Conservation (phyloP, 768 basidiomycete genomes). For the Phanerochaete carnosa region DNA sequence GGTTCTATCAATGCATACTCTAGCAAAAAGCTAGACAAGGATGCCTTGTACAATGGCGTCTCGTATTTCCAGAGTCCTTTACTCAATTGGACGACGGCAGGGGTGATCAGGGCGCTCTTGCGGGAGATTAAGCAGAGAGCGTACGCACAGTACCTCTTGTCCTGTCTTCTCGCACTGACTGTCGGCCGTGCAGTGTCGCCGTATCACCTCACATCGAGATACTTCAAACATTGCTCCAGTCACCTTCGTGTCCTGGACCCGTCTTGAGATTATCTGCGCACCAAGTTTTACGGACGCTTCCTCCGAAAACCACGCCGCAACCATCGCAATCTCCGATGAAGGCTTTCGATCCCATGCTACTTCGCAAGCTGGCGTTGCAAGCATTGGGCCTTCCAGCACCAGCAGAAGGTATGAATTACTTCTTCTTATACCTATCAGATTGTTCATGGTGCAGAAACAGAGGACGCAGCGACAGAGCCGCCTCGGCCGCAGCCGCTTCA, state of each 20-base stretch:
- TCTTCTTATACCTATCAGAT: not conserved
- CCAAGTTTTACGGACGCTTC: conserved; percentile 45
- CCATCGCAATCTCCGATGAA: conserved; percentile 27
- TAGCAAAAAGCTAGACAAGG: conserved; percentile 59
- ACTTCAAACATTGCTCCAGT: conserved; percentile 62
- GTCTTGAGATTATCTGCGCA: conserved; percentile 65
- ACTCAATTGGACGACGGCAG: conserved; percentile 77
- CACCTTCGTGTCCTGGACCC: conserved; percentile 59
- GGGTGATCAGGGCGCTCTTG: conserved; percentile 62
- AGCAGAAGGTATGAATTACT: conserved; percentile 14
- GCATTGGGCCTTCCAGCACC: conserved; percentile 27
- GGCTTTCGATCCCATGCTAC: conserved; percentile 25
- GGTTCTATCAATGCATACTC: conserved; percentile 51
- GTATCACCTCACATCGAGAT: conserved; percentile 57
- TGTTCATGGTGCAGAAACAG: not conserved
- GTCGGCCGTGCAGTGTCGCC: conserved; percentile 36
- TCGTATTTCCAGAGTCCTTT: conserved; percentile 74
- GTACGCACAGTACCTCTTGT: not conserved
- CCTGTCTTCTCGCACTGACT: not conserved
- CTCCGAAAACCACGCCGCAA: conserved; percentile 20
- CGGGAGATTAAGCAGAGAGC: conserved; percentile 46
- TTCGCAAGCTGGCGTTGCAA: conserved; percentile 38
- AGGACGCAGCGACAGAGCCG: not conserved
- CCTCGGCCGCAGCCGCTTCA: conserved; percentile 23
- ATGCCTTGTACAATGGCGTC: conserved; percentile 68